Conservation (phyloP, 1,139 yeast genomes). For the Spathaspora sp. region DNA sequence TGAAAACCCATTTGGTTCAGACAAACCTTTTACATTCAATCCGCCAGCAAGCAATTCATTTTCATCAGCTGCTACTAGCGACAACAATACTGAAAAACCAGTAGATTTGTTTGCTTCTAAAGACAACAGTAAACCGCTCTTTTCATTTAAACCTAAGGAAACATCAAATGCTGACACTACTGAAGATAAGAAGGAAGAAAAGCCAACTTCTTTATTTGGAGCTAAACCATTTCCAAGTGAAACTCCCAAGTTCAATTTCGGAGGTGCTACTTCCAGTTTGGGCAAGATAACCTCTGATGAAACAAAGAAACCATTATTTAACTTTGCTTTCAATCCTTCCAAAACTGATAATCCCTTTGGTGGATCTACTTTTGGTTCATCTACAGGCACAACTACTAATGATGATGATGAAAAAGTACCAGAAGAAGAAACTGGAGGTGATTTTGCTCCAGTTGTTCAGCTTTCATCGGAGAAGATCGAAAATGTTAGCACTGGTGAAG, state of each 20-base stretch:
- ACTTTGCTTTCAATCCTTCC: neutral
- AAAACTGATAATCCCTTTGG: constrained; percentile 11
- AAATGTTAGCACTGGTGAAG: constrained; percentile 71
- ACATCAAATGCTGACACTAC: neutral
- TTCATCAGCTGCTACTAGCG: neutral
- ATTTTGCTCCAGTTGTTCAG: constrained; percentile 48
- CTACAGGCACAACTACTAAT: neutral
- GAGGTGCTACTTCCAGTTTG: neutral
- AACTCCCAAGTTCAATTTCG: neutral
- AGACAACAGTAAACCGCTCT: neutral
- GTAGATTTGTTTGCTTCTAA: constrained; percentile 9
- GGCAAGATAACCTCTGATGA: neutral
- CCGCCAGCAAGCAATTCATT: constrained; percentile 11
- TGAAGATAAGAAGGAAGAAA: constrained; percentile 3
- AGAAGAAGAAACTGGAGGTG: constrained; percentile 42
- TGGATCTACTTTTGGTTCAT: neutral
- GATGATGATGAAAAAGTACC: constrained; percentile 18
- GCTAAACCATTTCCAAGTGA: constrained; percentile 16
- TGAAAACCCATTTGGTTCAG: constrained; percentile 23
- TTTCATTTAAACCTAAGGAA: constrained; percentile 6
- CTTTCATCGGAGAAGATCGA: constrained; percentile 46
- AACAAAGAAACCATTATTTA: neutral
- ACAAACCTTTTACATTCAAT: constrained; percentile 10
- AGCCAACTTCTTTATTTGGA: constrained; percentile 7
- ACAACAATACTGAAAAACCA: constrained; percentile 8